Evolutionary conservation across 192 early-diverging fungal species (phyloP), one percentile per base, ranked within the genome.

Genomic region (Gaertneriomyces sp.): DNA sequence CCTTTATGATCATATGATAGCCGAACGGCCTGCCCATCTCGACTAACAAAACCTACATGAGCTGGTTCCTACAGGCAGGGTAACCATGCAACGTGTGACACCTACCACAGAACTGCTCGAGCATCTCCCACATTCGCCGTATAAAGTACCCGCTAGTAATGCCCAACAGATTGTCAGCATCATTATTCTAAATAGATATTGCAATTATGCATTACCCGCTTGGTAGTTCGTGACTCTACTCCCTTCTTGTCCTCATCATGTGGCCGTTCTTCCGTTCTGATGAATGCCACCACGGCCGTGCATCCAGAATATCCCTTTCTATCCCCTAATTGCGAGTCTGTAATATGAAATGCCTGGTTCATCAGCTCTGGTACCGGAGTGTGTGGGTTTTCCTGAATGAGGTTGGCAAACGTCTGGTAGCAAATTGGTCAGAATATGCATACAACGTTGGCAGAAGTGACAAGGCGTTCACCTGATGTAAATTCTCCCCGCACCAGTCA

Each of bases 1-100:
- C 95, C 96, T 74, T 99, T 99, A 80, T 99, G 96, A 79, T 99
- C 96, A 68, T 98, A 99, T 5, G 95, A 92, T 8, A 99, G 81
- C 47, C 96, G 79, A 17, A 89, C 75, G 1, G 95, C 96, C 44
- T 76, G 73, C 39, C 93, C 92, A 51, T 86, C 69, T 43, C 93
- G 91, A 66, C 93, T 83, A 68, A 7, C 12, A 33, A 33, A 20
- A 33, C 14, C 44, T 3, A 49, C 41, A 66, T 16, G 7, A 25
- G 60, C 33, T 20, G 47, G 17, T 12, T 17, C 11, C 47, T 17
- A 49, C 17, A 41, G 11, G 11, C 12, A 60, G 1, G 38, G 8
- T 43, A 65, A 16, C 14, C 70, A 49, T 16, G 40, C 53, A 59
- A 42, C 8, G 10, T 60, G 14, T 17, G 72, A 20, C 7, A 17